These are phyloP conservation scores for Acorus calamus DNA, from an alignment of 106 monocot genomes.

Conservation along the genomic window DNA sequence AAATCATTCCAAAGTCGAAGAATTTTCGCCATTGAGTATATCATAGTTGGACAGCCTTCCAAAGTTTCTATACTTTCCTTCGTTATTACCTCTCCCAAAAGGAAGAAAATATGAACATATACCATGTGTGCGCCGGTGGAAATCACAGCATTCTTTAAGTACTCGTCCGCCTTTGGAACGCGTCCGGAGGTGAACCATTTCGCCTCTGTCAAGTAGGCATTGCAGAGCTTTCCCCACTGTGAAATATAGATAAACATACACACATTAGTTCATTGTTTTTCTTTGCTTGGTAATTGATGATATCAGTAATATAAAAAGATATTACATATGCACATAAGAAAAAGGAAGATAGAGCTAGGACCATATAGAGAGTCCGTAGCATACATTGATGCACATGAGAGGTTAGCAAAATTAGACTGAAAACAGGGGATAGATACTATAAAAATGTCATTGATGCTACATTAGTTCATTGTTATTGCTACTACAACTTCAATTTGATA, in stretches of 20 bases:
- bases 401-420: too few species aligned
- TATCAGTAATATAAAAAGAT: too few species aligned
- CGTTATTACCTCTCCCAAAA: conserved; percentile 22
- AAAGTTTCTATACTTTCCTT: conserved; percentile 6
- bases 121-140: conserved; percentile 22
- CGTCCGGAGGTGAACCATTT: conserved; percentile 27
- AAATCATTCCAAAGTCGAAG: conserved; percentile 56
- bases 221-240: conserved; percentile 29
- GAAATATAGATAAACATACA: not conserved
- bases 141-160: conserved; percentile 27
- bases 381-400: too few species aligned
- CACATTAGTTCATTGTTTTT: not conserved
- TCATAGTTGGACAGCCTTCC: conserved; percentile 2
- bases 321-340: too few species aligned
- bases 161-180: conserved; percentile 22
- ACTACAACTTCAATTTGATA: too few species aligned
- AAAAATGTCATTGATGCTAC: too few species aligned
- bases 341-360: too few species aligned
- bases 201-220: conserved; percentile 37
- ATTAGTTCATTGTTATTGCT: too few species aligned
- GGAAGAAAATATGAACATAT: conserved; percentile 14
- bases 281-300: not conserved
- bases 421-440: too few species aligned
- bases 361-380: too few species aligned
- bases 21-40: conserved; percentile 29